Evolutionary conservation across 2,329 filamentous ascomycete genomes (phyloP), one percentile per base, ranked within the genome.

Genomic region (Xylaria arbuscula): DNA sequence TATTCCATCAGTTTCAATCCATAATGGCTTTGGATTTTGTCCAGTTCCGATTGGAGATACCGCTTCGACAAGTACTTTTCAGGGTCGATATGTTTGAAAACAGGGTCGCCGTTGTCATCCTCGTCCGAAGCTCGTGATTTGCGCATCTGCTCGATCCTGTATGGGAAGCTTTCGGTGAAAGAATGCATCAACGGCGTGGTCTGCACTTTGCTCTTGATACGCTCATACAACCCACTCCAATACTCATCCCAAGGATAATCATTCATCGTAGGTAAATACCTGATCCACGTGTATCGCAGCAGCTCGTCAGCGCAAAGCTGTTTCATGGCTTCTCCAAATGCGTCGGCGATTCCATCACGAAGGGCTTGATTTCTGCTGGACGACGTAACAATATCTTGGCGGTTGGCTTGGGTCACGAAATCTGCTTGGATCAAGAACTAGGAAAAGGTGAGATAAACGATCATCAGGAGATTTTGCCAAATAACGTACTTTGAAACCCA

Each of bases 351-450:
- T 4, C 75, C 76, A 9, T 74, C 60, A 0, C 79, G 68, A 0
- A 86, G 77, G 0, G 47, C 70, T 2, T 62, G 24, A 62, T 86
- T 87, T 24, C 83, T 70, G 1, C 34, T 48, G 0, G 83, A 84
- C 1, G 74, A 76, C 0, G 71, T 66, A n/a, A 76, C 72, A 19
- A 85, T 78, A 57, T 83, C 81, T 68, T 86, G 76, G 0, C 84
- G 77, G 68, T 76, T 83, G 2, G 82, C 83, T 17, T 80, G 72
- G 0, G 81, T 85, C 42, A 83, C 81, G 58, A 86, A 86, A 68
- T 86, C 84, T 8, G 82, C 78, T 9, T 87, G 83, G 11, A 87
- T 82, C 1, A 86, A 72, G 48, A 86, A 86, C 61, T 64, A 42
- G 36, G 10, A 32, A n/a, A 10, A 11, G 0, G 38, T 57, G 11